phyloP scores from a whole-genome alignment of 768 basidiomycete species.

The Naematelia encephala region DNA sequence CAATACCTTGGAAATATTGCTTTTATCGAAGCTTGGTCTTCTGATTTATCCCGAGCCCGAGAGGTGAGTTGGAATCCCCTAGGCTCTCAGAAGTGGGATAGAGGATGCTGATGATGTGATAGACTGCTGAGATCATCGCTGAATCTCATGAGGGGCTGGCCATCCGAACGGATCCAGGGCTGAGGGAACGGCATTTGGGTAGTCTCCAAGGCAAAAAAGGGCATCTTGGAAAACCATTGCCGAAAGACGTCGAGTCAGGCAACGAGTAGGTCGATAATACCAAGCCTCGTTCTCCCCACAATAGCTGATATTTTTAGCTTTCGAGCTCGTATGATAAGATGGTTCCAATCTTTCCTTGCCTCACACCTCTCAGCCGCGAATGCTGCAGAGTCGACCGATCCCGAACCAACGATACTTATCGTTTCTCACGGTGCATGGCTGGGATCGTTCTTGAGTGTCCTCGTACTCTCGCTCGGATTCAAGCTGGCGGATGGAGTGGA shows the following conservation, averaged over 20 bases:
- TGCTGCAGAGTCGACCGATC: background rate
- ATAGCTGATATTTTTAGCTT: slow-evolving; percentile 14
- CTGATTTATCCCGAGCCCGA: slow-evolving; percentile 67
- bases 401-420: slow-evolving; percentile 20
- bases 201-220: slow-evolving; percentile 27
- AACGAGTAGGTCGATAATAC: slow-evolving; percentile 17
- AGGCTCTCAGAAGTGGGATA: too few relatives aligned
- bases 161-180: slow-evolving; percentile 16
- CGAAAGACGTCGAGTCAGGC: slow-evolving; percentile 25
- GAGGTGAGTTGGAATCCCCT: slow-evolving; percentile 57
- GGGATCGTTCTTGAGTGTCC: slow-evolving; percentile 15
- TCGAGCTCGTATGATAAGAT: slow-evolving; percentile 11
- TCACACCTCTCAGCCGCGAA: slow-evolving; percentile 2
- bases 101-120: background rate
- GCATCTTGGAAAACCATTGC: slow-evolving; percentile 19
- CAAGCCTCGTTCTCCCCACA: background rate
- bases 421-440: slow-evolving; percentile 38
- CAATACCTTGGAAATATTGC: slow-evolving; percentile 52
- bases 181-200: slow-evolving; percentile 31
- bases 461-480: slow-evolving; percentile 9
- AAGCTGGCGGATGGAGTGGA: slow-evolving; percentile 11
- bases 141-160: slow-evolving; percentile 17
- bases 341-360: slow-evolving; percentile 26
- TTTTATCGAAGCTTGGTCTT: slow-evolving; percentile 65
- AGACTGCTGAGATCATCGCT: slow-evolving; percentile 34